Base-by-base conservation (phyloP, 75 land plant genomes). In the Azolla pinnata region DNA sequence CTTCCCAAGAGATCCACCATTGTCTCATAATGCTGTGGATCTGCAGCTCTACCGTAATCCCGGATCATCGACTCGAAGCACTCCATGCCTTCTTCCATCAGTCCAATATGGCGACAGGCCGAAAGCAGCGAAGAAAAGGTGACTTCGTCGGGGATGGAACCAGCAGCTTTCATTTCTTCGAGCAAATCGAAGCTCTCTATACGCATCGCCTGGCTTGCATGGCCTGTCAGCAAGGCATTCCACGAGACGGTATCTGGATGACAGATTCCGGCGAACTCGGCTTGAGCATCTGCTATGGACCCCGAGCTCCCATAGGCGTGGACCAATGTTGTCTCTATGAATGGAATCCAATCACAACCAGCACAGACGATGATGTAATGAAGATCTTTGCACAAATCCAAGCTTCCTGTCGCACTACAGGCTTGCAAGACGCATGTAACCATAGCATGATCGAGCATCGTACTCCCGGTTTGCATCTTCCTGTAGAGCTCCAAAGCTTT, bases 191-290 rank as follows among this genome's bases (percentile, higher is more conserved):
- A 24, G 49, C 68, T 66, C 28, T 53, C 58, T 34, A 40, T 35
- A 47, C 69, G 30, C n/a, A 38, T 54, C 26, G 70, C 71, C 27
- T 69, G 69, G 59, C 53, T 51, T 18, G 71, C 59, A 69, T 35
- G 64, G 30, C 64, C 64, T 66, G 70, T 42, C 19, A 69, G 65
- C 44, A 66, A 65, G 33, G 68, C 68, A 64, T 66, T 69, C 71
- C 71, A 69, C 16, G 71, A 54, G 29, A 53, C 14, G 17, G 35
- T 28, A 44, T 67, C 40, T 31, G 42, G 69, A 29, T 44, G 38
- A 18, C 26, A 20, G 29, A 69, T 38, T 26, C 29, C 64, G n/a
- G 53, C 52, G 44, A 69, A 65, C 10, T 66, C 40, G 42, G 33
- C 42, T 34, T 34, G 50, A 31, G 71, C 71, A 67, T 69, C 48